phyloP scores from a whole-genome alignment of 768 basidiomycete species.

The Tricholoma sp. region DNA sequence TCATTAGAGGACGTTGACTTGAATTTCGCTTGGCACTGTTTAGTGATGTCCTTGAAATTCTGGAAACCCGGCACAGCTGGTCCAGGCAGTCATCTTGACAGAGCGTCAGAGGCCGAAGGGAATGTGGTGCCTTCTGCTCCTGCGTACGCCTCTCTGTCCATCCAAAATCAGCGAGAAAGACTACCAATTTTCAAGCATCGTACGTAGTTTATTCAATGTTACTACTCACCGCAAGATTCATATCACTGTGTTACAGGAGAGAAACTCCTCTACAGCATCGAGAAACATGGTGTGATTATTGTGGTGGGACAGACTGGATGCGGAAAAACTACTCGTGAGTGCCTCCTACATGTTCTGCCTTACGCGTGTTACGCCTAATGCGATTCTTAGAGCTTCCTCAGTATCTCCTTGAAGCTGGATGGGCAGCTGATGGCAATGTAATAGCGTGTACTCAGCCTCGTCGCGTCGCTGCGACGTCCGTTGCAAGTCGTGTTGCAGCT shows the following conservation, averaged over 20 bases:
- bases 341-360: background rate
- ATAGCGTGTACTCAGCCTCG: constrained; percentile 93
- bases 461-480: constrained; percentile 92
- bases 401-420: constrained; percentile 90
- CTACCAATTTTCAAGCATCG: constrained; percentile 92
- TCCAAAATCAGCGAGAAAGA: constrained; percentile 73
- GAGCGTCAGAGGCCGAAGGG: constrained; percentile 73
- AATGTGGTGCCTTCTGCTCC: constrained; percentile 64
- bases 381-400: constrained; percentile 79
- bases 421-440: constrained; percentile 76
- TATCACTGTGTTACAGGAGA: constrained; percentile 44
- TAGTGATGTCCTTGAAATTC: constrained; percentile 59
- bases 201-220: constrained; percentile 31
- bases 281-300: constrained; percentile 78
- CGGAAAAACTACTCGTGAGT: constrained; percentile 95
- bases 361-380: constrained; percentile 7
- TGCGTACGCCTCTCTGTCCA: constrained; percentile 46
- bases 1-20: background rate
- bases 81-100: constrained; percentile 85
- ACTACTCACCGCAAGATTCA: background rate
- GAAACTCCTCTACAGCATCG: constrained; percentile 77
- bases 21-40: background rate
- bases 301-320: constrained; percentile 95
- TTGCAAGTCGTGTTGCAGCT: constrained; percentile 85
- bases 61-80: constrained; percentile 88